Conservation (phyloP, 2,329 filamentous ascomycete species). For the Verticillium longisporum region DNA sequence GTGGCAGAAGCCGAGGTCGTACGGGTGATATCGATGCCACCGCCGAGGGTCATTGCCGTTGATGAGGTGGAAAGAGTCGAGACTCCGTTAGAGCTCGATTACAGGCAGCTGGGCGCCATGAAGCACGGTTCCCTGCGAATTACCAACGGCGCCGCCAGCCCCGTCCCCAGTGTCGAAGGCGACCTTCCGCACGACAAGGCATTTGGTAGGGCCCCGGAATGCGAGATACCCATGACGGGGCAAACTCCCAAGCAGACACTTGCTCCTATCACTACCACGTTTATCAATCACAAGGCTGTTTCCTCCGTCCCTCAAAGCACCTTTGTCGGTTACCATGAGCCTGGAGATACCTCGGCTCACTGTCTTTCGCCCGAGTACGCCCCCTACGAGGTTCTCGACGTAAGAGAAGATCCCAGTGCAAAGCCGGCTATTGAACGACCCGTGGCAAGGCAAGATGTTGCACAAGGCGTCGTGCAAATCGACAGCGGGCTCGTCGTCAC, state of each 20-base stretch:
- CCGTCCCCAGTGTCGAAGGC: slow-evolving; percentile 32
- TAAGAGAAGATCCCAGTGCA: slow-evolving; percentile 35
- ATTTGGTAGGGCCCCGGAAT: neutral
- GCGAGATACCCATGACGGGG: neutral
- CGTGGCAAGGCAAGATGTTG: slow-evolving; percentile 12
- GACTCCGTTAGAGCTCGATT: slow-evolving; percentile 49
- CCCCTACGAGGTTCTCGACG: slow-evolving; percentile 28
- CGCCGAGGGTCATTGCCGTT: slow-evolving; percentile 5
- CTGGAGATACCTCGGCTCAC: slow-evolving; percentile 30
- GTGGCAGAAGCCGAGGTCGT: slow-evolving; percentile 2
- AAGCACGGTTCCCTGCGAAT: slow-evolving; percentile 57
- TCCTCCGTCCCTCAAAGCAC: slow-evolving; percentile 28
- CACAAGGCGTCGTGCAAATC: slow-evolving; percentile 23
- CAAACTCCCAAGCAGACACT: neutral
- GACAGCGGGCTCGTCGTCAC: slow-evolving; percentile 46
- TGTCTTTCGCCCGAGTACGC: slow-evolving; percentile 19
- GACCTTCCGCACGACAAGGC: neutral
- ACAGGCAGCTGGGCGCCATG: slow-evolving; percentile 54
- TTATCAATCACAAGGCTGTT: neutral
- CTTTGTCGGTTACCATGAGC: slow-evolving; percentile 41
- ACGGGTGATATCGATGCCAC: slow-evolving; percentile 10
- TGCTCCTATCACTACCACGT: neutral
- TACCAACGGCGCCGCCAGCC: slow-evolving; percentile 50
- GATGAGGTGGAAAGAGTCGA: slow-evolving; percentile 26
- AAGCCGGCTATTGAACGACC: slow-evolving; percentile 25